Evolutionary conservation across 2,329 filamentous ascomycete genomes (phyloP), one percentile per base, ranked within the genome.

Genomic region (Lachnellula subtilissima): DNA sequence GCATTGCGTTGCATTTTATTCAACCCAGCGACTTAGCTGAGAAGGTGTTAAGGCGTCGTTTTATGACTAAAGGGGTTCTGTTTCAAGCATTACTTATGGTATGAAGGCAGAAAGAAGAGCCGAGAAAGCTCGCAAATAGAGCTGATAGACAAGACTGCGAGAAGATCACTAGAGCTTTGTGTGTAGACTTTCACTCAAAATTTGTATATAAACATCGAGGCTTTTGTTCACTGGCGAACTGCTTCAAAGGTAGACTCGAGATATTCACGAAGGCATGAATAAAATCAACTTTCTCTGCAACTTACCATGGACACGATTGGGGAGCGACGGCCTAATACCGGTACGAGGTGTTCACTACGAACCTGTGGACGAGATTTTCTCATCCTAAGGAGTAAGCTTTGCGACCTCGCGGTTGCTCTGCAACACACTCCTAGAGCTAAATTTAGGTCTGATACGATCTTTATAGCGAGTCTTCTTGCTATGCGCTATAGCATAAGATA

Each of bases 91-190:
- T n/a, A 17, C n/a, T 7, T n/a, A 39, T 11, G 5, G n/a, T 2
- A 42, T n/a, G 37, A 28, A 39, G 52, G 49, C 23, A 14, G 19
- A 53, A 49, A 47, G 37, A 39, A n/a, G 25, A 28, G 15, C 12
- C 45, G 19, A 28, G n/a, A 47, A 47, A 22, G 45, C 22, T 56
- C 50, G 53, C 52, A 60, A 55, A 58, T 58, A 58, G 58, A 60
- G 52, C 53, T 58, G 58, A 59, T 59, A 55, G 53, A 50, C 28
- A 25, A 47, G 45, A 45, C 42, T 17, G 19, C 32, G 39, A 23
- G 52, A 53, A 52, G 52, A 56, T 50, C 42, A 52, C 48, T 53
- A 54, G 53, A 59, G 36, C 39, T 48, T n/a, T 55, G 17, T 50
- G 45, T 5, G 25, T 47, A 45, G 17, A 45, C 17, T 5, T 4